Evolutionary conservation across 2,329 filamentous ascomycete genomes (phyloP).

Genomic region (Paracamarosporium sp.): DNA sequence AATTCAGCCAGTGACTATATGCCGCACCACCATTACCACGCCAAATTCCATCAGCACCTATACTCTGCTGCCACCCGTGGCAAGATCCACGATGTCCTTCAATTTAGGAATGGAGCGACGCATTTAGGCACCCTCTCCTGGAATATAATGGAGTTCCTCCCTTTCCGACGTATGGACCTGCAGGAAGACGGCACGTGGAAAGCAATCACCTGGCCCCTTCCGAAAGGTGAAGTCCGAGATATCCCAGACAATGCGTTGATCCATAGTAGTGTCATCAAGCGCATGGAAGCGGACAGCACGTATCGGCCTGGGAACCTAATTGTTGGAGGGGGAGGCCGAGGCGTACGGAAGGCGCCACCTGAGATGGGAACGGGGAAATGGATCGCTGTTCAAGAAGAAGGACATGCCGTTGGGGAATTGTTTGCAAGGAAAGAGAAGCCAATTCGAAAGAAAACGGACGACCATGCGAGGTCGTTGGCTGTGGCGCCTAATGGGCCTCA

Average conservation of each 20-base stretch:
- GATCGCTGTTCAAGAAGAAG: constrained; percentile 68
- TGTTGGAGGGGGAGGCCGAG: constrained; percentile 77
- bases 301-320: constrained; percentile 84
- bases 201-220: constrained; percentile 80
- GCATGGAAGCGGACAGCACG: constrained; percentile 67
- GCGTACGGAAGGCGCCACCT: constrained; percentile 66
- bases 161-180: constrained; percentile 82
- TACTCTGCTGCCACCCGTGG: constrained; percentile 61
- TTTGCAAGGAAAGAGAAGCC: constrained; percentile 57
- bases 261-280: constrained; percentile 75
- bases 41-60: constrained; percentile 64
- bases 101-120: constrained; percentile 67
- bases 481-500: constrained; percentile 16
- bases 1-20: no score
- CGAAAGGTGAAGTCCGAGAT: constrained; percentile 78
- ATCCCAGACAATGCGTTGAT: constrained; percentile 74
- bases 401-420: constrained; percentile 73
- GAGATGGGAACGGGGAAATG: constrained; percentile 74
- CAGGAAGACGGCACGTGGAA: constrained; percentile 76
- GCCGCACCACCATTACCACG: constrained; percentile 12
- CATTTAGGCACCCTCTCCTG: constrained; percentile 67
- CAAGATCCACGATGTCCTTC: constrained; percentile 73
- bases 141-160: constrained; percentile 82
- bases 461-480: constrained; percentile 3
- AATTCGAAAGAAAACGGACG: constrained; percentile 22